A percentile compares a stretch with the other conserved stretches of the same genome.
Evolutionary conservation across 2,329 filamentous ascomycete genomes (phyloP).

Genomic region (Aspergillus sp.): DNA sequence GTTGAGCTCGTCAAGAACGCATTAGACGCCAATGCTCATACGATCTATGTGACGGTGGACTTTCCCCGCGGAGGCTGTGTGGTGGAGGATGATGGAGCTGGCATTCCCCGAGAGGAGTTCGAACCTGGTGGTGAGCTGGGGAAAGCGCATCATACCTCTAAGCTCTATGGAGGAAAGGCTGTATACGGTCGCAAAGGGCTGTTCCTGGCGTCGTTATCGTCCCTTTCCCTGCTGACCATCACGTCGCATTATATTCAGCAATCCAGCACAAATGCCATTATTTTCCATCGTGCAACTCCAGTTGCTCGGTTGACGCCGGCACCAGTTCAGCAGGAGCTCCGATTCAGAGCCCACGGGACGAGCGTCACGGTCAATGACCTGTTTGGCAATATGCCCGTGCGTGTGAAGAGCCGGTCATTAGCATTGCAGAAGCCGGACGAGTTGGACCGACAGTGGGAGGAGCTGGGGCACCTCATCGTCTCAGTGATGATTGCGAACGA

Average conservation of each 20-base stretch:
- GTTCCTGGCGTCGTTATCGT: constrained; percentile 74
- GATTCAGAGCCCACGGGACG: constrained; percentile 65
- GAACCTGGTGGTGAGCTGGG: constrained; percentile 65
- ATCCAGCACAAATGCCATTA: constrained; percentile 59
- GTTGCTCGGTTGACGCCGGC: constrained; percentile 64
- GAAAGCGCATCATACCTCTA: constrained; percentile 80
- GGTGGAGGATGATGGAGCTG: constrained; percentile 80
- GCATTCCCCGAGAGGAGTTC: constrained; percentile 75
- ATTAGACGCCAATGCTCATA: constrained; percentile 72
- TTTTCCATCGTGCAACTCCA: constrained; percentile 66
- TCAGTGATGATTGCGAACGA: constrained; percentile 71
- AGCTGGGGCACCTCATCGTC: constrained; percentile 57
- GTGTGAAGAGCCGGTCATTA: constrained; percentile 73
- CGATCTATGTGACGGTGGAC: constrained; percentile 69
- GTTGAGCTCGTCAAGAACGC: constrained; percentile 77
- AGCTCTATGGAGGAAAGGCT: constrained; percentile 48
- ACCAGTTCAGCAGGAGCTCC: constrained; percentile 55
- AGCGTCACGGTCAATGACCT: constrained; percentile 72
- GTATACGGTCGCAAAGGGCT: constrained; percentile 67
- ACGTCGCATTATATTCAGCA: constrained; percentile 61
- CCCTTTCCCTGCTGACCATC: constrained; percentile 73
- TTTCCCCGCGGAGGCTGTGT: constrained; percentile 71
- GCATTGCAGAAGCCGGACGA: constrained; percentile 51
- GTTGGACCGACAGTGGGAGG: constrained; percentile 63
- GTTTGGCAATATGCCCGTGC: constrained; percentile 87